A percentile compares a stretch with the other conserved stretches of the same genome.
phyloP scores from a whole-genome alignment of 2,329 filamentous ascomycete species.

The Ramularia endophylla region DNA sequence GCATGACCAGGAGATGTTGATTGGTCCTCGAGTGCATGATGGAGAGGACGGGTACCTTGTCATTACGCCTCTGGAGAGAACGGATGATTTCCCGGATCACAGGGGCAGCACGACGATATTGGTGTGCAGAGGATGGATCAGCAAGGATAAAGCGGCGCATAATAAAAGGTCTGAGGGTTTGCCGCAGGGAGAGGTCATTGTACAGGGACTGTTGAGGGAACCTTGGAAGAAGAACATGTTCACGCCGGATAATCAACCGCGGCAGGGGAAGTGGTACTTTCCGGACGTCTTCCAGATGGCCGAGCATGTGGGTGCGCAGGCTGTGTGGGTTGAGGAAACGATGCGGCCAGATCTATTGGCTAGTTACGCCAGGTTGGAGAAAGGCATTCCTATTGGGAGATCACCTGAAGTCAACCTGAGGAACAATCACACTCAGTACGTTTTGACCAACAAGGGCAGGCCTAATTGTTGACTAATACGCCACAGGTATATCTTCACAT shows the following conservation, averaged over 20 bases:
- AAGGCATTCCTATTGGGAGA: constrained; percentile 84
- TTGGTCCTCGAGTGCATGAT: constrained; percentile 83
- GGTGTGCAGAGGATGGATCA: constrained; percentile 88
- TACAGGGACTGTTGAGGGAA: constrained; percentile 79
- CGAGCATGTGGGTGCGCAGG: constrained; percentile 68
- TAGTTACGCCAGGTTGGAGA: constrained; percentile 66
- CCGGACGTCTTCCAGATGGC: constrained; percentile 94
- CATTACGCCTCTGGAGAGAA: constrained; percentile 79
- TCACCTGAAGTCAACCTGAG: constrained; percentile 84
- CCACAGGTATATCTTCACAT: constrained; percentile 81
- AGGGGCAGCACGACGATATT: constrained; percentile 60
- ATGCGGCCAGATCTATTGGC: constrained; percentile 79
- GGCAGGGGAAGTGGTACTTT: constrained; percentile 86
- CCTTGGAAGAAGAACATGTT: constrained; percentile 99
- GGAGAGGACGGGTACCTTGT: constrained; percentile 89
- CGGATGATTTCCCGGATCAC: constrained; percentile 35
- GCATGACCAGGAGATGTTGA: constrained; percentile 94
- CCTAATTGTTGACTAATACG: too few relatives aligned
- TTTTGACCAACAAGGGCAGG: too few relatives aligned
- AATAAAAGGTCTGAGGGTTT: constrained; percentile 57
- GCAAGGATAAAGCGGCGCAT: constrained; percentile 65
- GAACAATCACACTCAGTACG: constrained; percentile 83
- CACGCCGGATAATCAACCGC: constrained; percentile 81
- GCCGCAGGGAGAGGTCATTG: constrained; percentile 63
- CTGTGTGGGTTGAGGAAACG: constrained; percentile 93